phyloP scores from a whole-genome alignment of 2,329 filamentous ascomycete species.

The Ceratocystis destructans region DNA sequence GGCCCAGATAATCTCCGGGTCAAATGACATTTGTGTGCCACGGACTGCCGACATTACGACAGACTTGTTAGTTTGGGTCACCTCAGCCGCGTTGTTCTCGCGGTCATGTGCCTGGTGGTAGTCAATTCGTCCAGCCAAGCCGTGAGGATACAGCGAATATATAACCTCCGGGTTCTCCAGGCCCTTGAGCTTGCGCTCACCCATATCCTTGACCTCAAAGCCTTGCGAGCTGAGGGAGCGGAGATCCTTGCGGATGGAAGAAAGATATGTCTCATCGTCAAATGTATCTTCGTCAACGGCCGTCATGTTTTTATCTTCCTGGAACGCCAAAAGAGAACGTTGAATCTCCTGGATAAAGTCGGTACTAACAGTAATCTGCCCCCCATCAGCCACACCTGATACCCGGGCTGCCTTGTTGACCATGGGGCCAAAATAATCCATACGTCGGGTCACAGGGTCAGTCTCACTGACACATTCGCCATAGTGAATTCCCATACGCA shows the following conservation, averaged over 20 bases:
- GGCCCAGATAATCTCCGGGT: conserved; percentile 74
- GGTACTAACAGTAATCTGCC: conserved; percentile 90
- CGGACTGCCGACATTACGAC: conserved; percentile 27
- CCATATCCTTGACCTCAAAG: conserved; percentile 93
- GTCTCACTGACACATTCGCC: conserved; percentile 88
- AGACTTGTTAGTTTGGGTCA: conserved; percentile 43
- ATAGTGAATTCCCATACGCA: conserved; percentile 96
- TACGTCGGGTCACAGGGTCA: conserved; percentile 89
- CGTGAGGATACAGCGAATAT: conserved; percentile 88
- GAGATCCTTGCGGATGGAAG: conserved; percentile 73
- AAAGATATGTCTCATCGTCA: conserved; percentile 59
- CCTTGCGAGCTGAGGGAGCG: conserved; percentile 78
- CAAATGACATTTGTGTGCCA: conserved; percentile 56
- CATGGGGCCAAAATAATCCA: conserved; percentile 99
- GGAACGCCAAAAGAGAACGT: conserved; percentile 74
- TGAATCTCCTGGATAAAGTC: conserved; percentile 97
- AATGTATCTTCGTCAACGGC: conserved; percentile 48
- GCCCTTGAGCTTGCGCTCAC: conserved; percentile 88
- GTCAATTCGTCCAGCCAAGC: conserved; percentile 65
- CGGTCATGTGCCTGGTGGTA: conserved; percentile 38
- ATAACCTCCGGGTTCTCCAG: conserved; percentile 94
- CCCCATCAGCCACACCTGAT: conserved; percentile 84
- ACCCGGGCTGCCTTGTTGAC: conserved; percentile 95
- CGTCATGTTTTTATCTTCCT: conserved; percentile 26
- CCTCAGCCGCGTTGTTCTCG: conserved; percentile 21